These are phyloP conservation scores for Acanthamoeba rhysodes DNA, from an alignment of 208 protist genomes.

Conservation along the genomic window DNA sequence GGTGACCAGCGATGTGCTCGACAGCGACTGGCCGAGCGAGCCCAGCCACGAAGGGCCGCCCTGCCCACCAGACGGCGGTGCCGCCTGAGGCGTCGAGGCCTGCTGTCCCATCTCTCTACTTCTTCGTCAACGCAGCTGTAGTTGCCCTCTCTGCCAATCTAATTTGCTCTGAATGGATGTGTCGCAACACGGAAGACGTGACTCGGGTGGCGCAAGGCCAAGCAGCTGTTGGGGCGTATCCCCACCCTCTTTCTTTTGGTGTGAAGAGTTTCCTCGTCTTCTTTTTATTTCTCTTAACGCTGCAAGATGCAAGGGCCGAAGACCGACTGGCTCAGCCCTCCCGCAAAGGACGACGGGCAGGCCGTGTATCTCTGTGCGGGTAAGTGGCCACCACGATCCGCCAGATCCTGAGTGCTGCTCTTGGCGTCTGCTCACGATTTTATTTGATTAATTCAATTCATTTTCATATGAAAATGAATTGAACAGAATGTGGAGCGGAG, in stretches of 20 bases:
- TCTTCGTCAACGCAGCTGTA: too few species aligned
- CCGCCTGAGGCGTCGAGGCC: background rate
- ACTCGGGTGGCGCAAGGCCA: too few species aligned
- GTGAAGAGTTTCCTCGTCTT: too few species aligned
- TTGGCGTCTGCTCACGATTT: too few species aligned
- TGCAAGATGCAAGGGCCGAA: background rate
- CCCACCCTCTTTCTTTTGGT: too few species aligned
- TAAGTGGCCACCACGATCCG: too few species aligned
- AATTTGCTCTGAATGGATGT: too few species aligned
- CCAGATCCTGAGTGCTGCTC: too few species aligned
- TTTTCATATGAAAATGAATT: background rate
- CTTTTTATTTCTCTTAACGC: background rate
- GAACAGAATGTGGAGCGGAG: slow-evolving; percentile 24
- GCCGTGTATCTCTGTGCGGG: background rate
- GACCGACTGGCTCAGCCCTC: background rate
- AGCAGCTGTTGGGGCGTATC: too few species aligned
- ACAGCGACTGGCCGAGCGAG: background rate
- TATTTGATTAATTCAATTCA: too few species aligned
- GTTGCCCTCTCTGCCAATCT: too few species aligned
- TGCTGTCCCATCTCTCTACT: background rate
- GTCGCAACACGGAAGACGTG: too few species aligned
- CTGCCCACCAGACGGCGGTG: background rate
- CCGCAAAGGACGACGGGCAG: background rate
- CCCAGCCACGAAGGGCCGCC: slow-evolving; percentile 19
- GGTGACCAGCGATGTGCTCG: background rate